Evolutionary conservation across 768 basidiomycete species (phyloP).

Genomic region (Tulasnella sp.): DNA sequence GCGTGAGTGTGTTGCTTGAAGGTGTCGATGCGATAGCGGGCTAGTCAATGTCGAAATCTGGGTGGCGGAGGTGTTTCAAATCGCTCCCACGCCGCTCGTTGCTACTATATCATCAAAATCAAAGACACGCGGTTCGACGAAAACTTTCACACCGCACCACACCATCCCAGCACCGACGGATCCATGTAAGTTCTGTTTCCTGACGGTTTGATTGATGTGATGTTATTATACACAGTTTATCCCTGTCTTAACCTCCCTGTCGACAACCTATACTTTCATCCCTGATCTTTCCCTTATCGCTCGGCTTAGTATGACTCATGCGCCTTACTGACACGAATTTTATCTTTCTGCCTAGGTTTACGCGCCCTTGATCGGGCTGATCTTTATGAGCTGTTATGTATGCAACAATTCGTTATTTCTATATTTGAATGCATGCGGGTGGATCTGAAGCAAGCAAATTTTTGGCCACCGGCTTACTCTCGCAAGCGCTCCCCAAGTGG

Average conservation of each 20-base stretch:
- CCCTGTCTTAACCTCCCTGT: slow-evolving; percentile 16
- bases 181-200: neutral
- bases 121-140: neutral
- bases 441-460: no score
- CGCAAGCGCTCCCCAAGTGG: no score
- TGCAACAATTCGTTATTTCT: no score
- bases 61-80: slow-evolving; percentile 6
- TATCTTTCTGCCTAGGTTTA: no score
- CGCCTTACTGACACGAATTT: neutral
- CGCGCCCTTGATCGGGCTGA: no score
- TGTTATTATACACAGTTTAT: slow-evolving; percentile 12
- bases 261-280: slow-evolving; percentile 6
- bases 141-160: neutral
- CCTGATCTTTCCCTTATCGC: neutral
- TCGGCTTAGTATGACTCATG: neutral
- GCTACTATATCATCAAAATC: slow-evolving; percentile 8
- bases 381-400: no score
- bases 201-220: neutral
- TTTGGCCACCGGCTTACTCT: no score
- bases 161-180: neutral
- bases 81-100: slow-evolving; percentile 6
- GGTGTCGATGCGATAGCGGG: neutral
- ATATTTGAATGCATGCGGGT: no score
- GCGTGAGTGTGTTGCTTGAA: neutral
- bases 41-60: slow-evolving; percentile 5